phyloP scores from a whole-genome alignment of 345 rosid genomes.

The Pistacia atlantica region DNA sequence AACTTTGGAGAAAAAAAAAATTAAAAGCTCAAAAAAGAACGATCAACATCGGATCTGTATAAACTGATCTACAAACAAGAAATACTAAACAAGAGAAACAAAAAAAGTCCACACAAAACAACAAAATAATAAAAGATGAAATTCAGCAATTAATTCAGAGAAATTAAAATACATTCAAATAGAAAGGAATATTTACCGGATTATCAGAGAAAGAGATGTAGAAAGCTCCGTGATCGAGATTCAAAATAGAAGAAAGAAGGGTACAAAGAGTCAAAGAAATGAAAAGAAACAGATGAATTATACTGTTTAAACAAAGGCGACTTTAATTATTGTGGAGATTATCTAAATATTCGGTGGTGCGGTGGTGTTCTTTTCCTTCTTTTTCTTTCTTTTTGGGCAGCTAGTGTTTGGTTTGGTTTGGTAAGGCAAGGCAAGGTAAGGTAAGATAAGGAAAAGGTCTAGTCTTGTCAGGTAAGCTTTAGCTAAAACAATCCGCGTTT shows the following conservation, averaged over 20 bases:
- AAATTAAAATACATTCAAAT: neutral
- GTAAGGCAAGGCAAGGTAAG: neutral
- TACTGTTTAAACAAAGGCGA: neutral
- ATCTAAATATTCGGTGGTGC: slow-evolving; percentile 7
- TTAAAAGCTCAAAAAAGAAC: neutral
- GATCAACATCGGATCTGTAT: neutral
- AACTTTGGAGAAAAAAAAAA: neutral
- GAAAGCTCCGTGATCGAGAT: slow-evolving; percentile 5
- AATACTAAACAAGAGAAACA: neutral
- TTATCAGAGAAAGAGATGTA: neutral
- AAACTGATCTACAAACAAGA: neutral
- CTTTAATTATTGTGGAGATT: neutral
- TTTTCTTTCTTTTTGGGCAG: neutral
- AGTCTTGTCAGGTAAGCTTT: neutral
- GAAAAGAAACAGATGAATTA: neutral
- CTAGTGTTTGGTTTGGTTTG: neutral
- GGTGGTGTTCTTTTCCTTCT: neutral
- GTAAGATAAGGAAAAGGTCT: neutral
- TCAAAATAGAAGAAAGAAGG: neutral
- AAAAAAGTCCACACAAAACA: neutral
- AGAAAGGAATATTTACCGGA: neutral
- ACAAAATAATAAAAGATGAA: neutral
- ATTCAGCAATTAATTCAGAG: neutral
- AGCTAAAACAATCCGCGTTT: neutral
- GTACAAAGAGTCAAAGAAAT: neutral